These are phyloP conservation scores for Platismatia glauca DNA, from an alignment of 495 filamentous ascomycete species.

Conservation along the genomic window DNA sequence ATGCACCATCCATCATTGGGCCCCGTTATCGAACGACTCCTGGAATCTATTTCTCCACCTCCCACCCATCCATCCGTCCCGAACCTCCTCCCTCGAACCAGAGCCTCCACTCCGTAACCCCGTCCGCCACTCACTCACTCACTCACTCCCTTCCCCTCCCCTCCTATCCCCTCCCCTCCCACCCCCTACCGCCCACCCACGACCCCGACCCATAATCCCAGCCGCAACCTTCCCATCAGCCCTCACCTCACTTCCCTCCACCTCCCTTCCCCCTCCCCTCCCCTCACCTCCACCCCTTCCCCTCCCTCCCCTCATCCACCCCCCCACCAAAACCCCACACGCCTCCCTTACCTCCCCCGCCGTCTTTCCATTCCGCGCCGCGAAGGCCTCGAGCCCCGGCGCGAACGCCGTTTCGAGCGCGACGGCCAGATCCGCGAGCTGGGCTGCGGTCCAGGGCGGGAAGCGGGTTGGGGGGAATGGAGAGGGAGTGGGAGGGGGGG, in stretches of 20 bases:
- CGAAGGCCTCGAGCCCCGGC: background rate
- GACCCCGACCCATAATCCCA: no score
- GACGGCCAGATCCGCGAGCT: background rate
- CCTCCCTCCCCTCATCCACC: background rate
- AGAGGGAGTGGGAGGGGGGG: background rate
- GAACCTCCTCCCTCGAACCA: background rate
- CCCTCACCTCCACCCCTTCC: background rate
- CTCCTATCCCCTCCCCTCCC: background rate
- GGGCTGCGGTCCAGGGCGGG: background rate
- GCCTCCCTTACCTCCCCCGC: background rate
- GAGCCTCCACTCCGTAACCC: background rate
- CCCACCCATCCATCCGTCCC: background rate
- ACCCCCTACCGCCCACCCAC: background rate
- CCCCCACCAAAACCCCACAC: background rate
- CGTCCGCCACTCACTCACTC: background rate
- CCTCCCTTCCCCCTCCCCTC: background rate
- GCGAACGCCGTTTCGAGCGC: background rate
- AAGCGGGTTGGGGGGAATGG: background rate
- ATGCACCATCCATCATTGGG: no score
- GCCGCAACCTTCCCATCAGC: background rate
- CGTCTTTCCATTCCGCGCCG: background rate
- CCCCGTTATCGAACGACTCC: no score
- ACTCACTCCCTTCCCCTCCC: background rate
- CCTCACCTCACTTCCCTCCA: conserved; percentile 7
- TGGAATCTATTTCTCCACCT: no score